Percentiles rank a stretch among this genome's conserved stretches.
Conservation (phyloP, 2,329 filamentous ascomycete species). For the Chaetomium sp. region DNA sequence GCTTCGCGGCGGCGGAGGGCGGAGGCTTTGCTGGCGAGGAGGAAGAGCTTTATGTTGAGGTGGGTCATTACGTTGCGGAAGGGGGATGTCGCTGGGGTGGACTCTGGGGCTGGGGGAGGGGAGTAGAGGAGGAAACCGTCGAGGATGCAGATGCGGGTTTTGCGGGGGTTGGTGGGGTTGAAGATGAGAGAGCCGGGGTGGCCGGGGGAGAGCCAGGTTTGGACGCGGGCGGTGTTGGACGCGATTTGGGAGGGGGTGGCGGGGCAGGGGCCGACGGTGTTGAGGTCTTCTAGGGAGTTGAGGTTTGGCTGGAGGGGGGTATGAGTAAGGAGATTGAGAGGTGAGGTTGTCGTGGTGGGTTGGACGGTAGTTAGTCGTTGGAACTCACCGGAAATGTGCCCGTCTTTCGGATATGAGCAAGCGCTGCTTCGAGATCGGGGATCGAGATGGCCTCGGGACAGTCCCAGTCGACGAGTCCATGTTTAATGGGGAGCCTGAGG, state of each 20-base stretch:
- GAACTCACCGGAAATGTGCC: slow-evolving; percentile 58
- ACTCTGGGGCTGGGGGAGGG: not conserved
- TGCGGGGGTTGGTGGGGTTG: not conserved
- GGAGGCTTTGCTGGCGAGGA: slow-evolving; percentile 59
- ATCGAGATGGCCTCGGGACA: slow-evolving; percentile 74
- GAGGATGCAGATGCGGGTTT: slow-evolving; percentile 56
- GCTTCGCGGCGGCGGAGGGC: slow-evolving; percentile 62
- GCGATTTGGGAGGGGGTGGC: slow-evolving; percentile 42
- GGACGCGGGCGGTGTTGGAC: slow-evolving; percentile 34
- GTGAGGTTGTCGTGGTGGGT: not conserved
- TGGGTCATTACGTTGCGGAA: slow-evolving; percentile 50
- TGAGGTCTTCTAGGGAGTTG: slow-evolving; percentile 56
- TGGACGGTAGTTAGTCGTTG: not conserved
- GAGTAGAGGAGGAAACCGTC: slow-evolving; percentile 87
- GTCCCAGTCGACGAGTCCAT: slow-evolving; percentile 82
- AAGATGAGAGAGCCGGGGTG: slow-evolving; percentile 38
- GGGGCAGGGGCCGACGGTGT: slow-evolving; percentile 51
- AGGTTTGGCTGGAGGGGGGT: slow-evolving; percentile 37
- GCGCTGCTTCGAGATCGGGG: slow-evolving; percentile 56
- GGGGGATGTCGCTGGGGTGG: too few species aligned
- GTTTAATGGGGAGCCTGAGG: slow-evolving; percentile 46
- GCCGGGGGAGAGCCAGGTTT: slow-evolving; percentile 40
- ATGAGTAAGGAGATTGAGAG: not conserved
- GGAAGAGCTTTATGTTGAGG: slow-evolving; percentile 72
- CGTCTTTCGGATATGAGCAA: slow-evolving; percentile 62